Evolutionary conservation across 2,329 filamentous ascomycete species (phyloP).

Genomic region (Fusarium hostae): DNA sequence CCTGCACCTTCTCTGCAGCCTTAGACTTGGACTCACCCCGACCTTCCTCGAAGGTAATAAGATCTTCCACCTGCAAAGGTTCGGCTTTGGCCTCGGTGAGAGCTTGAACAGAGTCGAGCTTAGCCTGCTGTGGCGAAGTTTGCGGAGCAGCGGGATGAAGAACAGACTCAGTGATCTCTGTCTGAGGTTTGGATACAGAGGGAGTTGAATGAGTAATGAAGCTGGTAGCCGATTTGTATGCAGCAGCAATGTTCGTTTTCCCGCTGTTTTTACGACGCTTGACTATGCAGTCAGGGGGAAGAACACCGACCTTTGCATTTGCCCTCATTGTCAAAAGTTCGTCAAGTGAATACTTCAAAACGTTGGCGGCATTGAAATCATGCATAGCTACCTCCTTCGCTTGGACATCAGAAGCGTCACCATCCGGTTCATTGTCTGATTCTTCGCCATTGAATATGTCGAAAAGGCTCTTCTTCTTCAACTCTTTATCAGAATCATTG

Average conservation of each 20-base stretch:
- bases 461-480: neutral
- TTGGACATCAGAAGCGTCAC: neutral
- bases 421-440: constrained; percentile 5
- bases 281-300: neutral
- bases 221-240: neutral
- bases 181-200: neutral
- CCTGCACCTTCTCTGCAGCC: constrained; percentile 41
- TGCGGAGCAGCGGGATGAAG: neutral
- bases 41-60: neutral
- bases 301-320: neutral
- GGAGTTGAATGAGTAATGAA: neutral
- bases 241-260: neutral
- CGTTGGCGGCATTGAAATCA: neutral
- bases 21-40: constrained; percentile 22
- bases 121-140: neutral
- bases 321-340: constrained; percentile 16
- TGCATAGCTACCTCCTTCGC: neutral
- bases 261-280: neutral
- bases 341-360: constrained; percentile 7
- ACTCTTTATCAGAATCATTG: neutral
- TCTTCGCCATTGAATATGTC: neutral
- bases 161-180: neutral
- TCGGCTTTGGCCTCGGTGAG: neutral
- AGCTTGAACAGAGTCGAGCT: neutral
- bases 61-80: neutral